Base-by-base conservation (phyloP, 2,329 filamentous ascomycete species). In the Penicillium sp. region DNA sequence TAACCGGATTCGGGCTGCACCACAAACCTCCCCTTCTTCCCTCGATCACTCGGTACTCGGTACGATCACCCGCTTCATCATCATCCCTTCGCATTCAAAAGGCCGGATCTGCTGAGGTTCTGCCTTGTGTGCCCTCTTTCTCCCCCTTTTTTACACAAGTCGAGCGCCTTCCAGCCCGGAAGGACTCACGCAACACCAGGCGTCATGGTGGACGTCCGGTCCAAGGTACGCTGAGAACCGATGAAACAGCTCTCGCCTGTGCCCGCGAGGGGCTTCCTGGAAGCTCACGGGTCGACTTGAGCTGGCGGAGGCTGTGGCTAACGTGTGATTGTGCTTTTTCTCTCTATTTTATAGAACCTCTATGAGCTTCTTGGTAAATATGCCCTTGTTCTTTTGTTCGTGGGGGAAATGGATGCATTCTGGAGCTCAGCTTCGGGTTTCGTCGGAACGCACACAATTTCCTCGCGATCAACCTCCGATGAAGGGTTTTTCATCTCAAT, bases 311-410 rank as follows among this genome's bases (percentile, higher is more conserved):
- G 57, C 55, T 57, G 56, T 66, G 64, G 64, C 70, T 71, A 66
- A 73, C 66, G 57, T 52, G 22, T 56, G 42, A 65, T 63, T 53
- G 43, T 35, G 40, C 28, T 55, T 58, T 60, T 63, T 8, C 59
- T 53, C 70, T 67, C 68, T 51, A 52, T 35, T 57, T 54, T 59
- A 70, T 75, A 98, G 95, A 99, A 99, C 87, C 89, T 91, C 78
- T 98, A 91, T 87, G 94, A 95, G 87, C 89, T 96, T 84, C 92
- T 99, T 87, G 94, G 95, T 98, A 96, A 65, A 62, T 70, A 70
- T 70, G 71, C 68, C 68, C 60, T 37, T 46, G 22, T 40, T 26
- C 30, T 45, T 45, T 25, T 26, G 22, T 38, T 38, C 13, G 10
- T 53, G 51, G 51, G 51, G 51, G 40, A 43, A 16, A 14, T 40